Base-by-base conservation (phyloP, 495 filamentous ascomycete species). In the Penicillium coprophilum region DNA sequence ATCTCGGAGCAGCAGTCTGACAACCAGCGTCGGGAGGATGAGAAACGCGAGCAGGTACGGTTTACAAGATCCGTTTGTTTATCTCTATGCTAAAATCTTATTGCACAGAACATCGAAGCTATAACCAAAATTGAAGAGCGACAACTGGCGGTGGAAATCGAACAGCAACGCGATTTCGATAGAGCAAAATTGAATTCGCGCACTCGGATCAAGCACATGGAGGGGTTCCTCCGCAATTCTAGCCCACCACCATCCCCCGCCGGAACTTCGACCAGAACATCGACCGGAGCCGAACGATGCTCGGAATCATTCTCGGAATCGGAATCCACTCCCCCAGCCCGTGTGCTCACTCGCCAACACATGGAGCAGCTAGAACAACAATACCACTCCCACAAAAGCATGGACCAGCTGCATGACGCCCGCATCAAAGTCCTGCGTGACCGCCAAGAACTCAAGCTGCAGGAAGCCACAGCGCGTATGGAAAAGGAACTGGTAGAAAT, bases 371-470 rank as follows among this genome's bases (percentile, higher is more conserved):
- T 93, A 1, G 80, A 82, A 21, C 85, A 89, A 62, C 85, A 91
- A 64, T 87, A 90, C 56, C 84, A 81, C 58, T 66, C 82, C 36
- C 82, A 87, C 40, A 84, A 87, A 59, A 78, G 83, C 48, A 86
- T 92, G 83, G 83, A 85, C 46, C 79, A 82, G 12, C 80, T 88
- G 2, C 88, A 92, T 59, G 79, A 85, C 44, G 76, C 83, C 17
- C 85, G 86, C 55, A 89, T 94, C 71, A 91, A 93, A 57, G 88
- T 92, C 1, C 80, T 94, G 53, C 79, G 90, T 7, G 90, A 91
- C 53, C 84, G 84, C 44, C 90, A 94, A 61, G 85, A 85, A 4
- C 81, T 86, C 59, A 77, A 85, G 46, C 75, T 88, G 56, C 85
- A 88, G 60, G 83, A 86, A 56, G 75, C 90, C 6, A 72, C 83